Conservation (phyloP, 352 stramenopile species). For the Phytophthora hibernalis region DNA sequence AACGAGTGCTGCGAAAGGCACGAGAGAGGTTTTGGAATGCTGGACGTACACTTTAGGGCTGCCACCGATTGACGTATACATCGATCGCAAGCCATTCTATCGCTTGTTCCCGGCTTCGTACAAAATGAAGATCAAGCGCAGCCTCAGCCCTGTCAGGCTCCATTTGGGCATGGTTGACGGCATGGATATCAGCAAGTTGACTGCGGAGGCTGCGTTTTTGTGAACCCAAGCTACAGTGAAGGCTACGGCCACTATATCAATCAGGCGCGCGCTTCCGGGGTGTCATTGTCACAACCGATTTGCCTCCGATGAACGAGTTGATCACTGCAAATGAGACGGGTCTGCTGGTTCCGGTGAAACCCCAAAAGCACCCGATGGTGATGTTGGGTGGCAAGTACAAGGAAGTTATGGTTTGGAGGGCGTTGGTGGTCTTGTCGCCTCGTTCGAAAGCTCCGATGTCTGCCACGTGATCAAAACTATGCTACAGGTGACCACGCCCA, state of each 20-base stretch:
- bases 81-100: slow-evolving; percentile 34
- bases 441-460: slow-evolving; percentile 33
- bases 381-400: slow-evolving; percentile 44
- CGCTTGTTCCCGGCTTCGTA: slow-evolving; percentile 29
- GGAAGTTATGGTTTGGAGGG: slow-evolving; percentile 24
- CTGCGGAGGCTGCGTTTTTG: slow-evolving; percentile 57
- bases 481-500: slow-evolving; percentile 34
- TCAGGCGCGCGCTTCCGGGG: slow-evolving; percentile 60
- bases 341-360: slow-evolving; percentile 22
- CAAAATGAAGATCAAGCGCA: slow-evolving; percentile 31
- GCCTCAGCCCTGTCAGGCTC: slow-evolving; percentile 42
- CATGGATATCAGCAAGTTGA: slow-evolving; percentile 45
- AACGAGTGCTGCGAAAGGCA: slow-evolving; percentile 61
- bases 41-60: slow-evolving; percentile 55
- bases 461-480: slow-evolving; percentile 32
- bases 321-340: slow-evolving; percentile 35
- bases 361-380: slow-evolving; percentile 31
- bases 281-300: slow-evolving; percentile 59
- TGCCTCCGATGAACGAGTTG: slow-evolving; percentile 77
- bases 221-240: slow-evolving; percentile 69
- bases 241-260: slow-evolving; percentile 83
- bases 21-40: slow-evolving; percentile 58
- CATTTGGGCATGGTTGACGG: slow-evolving; percentile 33
- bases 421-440: slow-evolving; percentile 33
- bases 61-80: slow-evolving; percentile 53